Evolutionary conservation across 352 stramenopile species (phyloP).

Genomic region (Blastocystis sp.): DNA sequence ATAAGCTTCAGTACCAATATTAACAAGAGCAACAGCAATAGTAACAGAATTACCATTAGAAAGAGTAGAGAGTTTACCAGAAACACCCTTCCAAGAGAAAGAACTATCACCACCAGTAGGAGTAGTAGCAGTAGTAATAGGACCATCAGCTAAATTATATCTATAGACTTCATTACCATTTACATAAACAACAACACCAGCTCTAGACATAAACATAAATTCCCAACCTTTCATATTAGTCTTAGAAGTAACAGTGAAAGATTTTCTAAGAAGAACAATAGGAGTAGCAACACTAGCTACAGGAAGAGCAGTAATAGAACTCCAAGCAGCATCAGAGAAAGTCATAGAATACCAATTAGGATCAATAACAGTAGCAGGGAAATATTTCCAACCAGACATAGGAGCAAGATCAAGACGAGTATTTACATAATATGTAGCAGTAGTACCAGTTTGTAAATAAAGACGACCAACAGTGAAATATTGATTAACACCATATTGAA

Average conservation of each 20-base stretch:
- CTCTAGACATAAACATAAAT: neutral
- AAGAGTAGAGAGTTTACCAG: neutral
- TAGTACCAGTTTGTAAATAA: too few relatives aligned
- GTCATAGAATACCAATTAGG: neutral
- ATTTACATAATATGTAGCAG: too few relatives aligned
- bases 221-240: conserved; percentile 4
- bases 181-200: conserved; percentile 15
- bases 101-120: neutral
- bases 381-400: too few relatives aligned
- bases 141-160: conserved; percentile 5
- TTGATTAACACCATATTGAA: too few relatives aligned
- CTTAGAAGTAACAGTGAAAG: conserved; percentile 5
- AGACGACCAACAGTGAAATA: too few relatives aligned
- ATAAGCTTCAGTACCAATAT: neutral
- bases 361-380: neutral
- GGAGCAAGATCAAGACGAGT: too few relatives aligned
- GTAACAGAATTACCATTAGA: neutral
- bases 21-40: conserved; percentile 2
- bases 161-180: conserved; percentile 12
- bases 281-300: neutral
- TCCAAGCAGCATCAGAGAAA: conserved; percentile 1
- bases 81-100: neutral
- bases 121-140: neutral
- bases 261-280: neutral
- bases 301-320: neutral